phyloP scores from a whole-genome alignment of 2,329 filamentous ascomycete genomes.

The Exutisphaerella laricina region DNA sequence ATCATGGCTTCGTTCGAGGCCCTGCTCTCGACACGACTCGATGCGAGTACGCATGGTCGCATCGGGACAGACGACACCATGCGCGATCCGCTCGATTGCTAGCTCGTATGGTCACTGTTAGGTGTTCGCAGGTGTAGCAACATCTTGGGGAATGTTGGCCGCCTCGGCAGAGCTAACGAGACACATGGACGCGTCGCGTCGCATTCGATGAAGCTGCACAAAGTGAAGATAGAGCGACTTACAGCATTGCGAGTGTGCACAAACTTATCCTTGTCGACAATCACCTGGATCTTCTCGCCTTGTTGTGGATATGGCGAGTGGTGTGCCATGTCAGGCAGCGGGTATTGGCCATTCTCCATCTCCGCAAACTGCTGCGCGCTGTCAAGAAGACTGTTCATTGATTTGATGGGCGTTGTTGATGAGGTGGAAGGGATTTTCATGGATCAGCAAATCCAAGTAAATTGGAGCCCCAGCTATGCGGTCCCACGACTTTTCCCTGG shows the following conservation, averaged over 20 bases:
- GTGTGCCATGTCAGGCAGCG: background rate
- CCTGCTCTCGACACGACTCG: too few species aligned
- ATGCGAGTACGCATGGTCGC: constrained; percentile 6
- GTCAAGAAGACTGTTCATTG: too few species aligned
- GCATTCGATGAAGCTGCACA: background rate
- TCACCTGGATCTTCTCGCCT: constrained; percentile 10
- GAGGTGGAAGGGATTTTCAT: too few species aligned
- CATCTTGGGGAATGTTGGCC: too few species aligned
- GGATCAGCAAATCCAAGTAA: too few species aligned
- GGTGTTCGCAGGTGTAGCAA: background rate
- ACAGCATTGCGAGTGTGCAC: constrained; percentile 23
- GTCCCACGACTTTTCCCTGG: too few species aligned
- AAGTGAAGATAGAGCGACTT: constrained; percentile 6
- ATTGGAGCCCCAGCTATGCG: too few species aligned
- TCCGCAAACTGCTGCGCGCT: too few species aligned
- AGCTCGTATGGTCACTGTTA: too few species aligned
- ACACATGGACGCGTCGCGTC: constrained; percentile 2
- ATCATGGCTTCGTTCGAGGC: too few species aligned
- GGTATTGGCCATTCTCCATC: background rate
- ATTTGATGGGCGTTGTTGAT: too few species aligned
- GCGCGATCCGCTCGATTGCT: background rate
- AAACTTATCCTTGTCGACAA: constrained; percentile 19
- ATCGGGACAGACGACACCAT: background rate
- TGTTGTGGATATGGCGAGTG: background rate
- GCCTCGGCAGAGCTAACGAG: background rate